A percentile compares a stretch with the other conserved stretches of the same genome.
These are phyloP conservation scores for Ophiostoma perfectum DNA, from an alignment of 2,329 filamentous ascomycete species.

Conservation along the genomic window DNA sequence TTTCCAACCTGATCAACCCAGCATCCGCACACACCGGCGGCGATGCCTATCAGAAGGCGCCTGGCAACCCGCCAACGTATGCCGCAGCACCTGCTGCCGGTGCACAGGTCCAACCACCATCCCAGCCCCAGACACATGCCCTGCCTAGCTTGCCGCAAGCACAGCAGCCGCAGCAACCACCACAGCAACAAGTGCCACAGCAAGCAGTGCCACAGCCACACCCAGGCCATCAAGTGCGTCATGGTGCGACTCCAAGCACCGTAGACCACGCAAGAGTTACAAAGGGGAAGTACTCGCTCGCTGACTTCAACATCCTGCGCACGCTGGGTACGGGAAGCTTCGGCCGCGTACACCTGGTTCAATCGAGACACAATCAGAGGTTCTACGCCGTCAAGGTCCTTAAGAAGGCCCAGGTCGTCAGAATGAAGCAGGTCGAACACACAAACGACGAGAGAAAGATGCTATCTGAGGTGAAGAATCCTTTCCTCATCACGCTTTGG, in stretches of 20 bases:
- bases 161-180: constrained; percentile 27
- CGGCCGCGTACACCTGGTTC: constrained; percentile 90
- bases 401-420: constrained; percentile 97
- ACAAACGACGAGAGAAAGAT: constrained; percentile 97
- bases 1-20: constrained; percentile 12
- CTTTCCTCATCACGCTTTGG: constrained; percentile 96
- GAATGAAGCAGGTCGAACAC: constrained; percentile 99
- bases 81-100: constrained; percentile 37
- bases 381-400: constrained; percentile 98
- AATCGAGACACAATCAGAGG: constrained; percentile 95
- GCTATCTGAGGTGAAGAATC: constrained; percentile 94
- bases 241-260: constrained; percentile 20
- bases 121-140: constrained; percentile 12
- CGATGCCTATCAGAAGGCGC: not conserved
- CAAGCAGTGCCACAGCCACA: constrained; percentile 17
- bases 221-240: constrained; percentile 28
- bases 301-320: constrained; percentile 82
- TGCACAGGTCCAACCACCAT: not conserved
- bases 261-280: constrained; percentile 55
- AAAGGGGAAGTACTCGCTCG: constrained; percentile 94
- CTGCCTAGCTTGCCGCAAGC: constrained; percentile 29
- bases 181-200: constrained; percentile 8
- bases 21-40: not conserved
- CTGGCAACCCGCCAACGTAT: constrained; percentile 32
- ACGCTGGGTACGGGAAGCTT: constrained; percentile 96